Base-by-base conservation (phyloP, 2,329 filamentous ascomycete species). In the Ophiostoma sp. region DNA sequence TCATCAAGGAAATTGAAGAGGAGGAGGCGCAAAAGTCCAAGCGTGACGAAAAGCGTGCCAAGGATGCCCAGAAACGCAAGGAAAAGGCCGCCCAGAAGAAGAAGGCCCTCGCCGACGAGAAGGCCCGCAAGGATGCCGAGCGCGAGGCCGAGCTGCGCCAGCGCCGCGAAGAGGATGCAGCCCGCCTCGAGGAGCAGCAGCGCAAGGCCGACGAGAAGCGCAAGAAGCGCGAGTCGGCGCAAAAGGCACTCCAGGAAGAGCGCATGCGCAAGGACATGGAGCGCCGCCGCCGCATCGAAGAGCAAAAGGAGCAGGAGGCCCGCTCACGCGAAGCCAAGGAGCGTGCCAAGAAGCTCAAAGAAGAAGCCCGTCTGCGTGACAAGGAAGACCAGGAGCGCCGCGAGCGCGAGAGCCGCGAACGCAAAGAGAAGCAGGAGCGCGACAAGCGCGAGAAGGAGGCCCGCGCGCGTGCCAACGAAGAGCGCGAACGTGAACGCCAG, bases 41-140 rank as follows among this genome's bases (percentile, higher is more conserved):
- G 78, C 90, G 91, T 73, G 94, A 95, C 78, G 93, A 92, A 27
- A 97, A 97, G 82, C 97, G 94, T 79, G 91, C 93, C 67, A 93
- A 93, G 77, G 94, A 97, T 77, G 94, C 95, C 20, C 92, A 96
- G 79, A 96, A 95, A 84, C 92, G 92, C 78, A 98, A 97, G 80
- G 94, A 97, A 76, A 97, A 94, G 82, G 93, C 94, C 35, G 89
- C 89, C 31, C 89, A 93, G 76, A 94, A 96, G 81, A 96, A 94
- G 80, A 90, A 93, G 77, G 89, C 89, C 2, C 89, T 91, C 74
- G 92, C 94, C n/a, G 94, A 97, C 77, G 94, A 97, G 77, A 94
- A 92, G 79, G 91, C 93, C 44, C 90, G 87, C 71, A 91, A 89
- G 75, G 94, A 98, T 64, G 93, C 93, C 5, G 93, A 97, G 77